Percentiles rank a stretch among this genome's conserved stretches.
phyloP scores from a whole-genome alignment of 2,329 filamentous ascomycete genomes.

The Penicillium italicum region DNA sequence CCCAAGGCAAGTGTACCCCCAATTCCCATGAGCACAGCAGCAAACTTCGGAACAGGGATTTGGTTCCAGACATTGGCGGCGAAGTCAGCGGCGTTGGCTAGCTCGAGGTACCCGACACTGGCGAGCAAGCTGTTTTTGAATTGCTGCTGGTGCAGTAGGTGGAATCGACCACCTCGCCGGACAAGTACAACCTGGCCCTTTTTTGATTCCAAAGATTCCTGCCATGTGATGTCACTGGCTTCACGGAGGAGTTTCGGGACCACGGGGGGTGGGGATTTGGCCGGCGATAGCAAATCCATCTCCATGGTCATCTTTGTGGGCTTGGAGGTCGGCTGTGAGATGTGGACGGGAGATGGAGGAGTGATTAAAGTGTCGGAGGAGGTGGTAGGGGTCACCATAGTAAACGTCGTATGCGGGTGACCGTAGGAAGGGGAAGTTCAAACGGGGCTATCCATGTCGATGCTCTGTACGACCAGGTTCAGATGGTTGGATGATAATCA shows the following conservation, averaged over 20 bases:
- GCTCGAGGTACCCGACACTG: conserved; percentile 51
- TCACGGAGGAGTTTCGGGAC: conserved; percentile 19
- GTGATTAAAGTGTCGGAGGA: conserved; percentile 20
- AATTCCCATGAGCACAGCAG: conserved; percentile 51
- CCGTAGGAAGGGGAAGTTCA: background rate
- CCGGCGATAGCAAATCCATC: conserved; percentile 2
- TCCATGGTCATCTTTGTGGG: background rate
- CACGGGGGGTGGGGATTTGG: conserved; percentile 2
- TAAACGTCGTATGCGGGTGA: background rate
- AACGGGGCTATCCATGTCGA: conserved; percentile 1
- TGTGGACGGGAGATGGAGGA: background rate
- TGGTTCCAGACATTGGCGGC: conserved; percentile 58
- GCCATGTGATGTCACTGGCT: conserved; percentile 21
- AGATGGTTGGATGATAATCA: background rate
- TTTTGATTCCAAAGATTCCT: conserved; percentile 13
- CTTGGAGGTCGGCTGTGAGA: background rate
- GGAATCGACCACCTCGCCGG: conserved; percentile 13
- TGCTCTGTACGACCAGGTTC: background rate
- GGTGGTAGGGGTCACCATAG: conserved; percentile 12
- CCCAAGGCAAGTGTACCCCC: conserved; percentile 49
- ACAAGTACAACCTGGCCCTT: conserved; percentile 15
- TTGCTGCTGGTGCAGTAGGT: conserved; percentile 28
- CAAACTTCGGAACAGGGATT: conserved; percentile 49
- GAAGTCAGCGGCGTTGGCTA: conserved; percentile 56
- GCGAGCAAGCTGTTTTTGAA: conserved; percentile 37